These are phyloP conservation scores for Cutaneotrichosporon curvatum DNA, from an alignment of 1,284 basidiomycete genomes.

Conservation along the genomic window DNA sequence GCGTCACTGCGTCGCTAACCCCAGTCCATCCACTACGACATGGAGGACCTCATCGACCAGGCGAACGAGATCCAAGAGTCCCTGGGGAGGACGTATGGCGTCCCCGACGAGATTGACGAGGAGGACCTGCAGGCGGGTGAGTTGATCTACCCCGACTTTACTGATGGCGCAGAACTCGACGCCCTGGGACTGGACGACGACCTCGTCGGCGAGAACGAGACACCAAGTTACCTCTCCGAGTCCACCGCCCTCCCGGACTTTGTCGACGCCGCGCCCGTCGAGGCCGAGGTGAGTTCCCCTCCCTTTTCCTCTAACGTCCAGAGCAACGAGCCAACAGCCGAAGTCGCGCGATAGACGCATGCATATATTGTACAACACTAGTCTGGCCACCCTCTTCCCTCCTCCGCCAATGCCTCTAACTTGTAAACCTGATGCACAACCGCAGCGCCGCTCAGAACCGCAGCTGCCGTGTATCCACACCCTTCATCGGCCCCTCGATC, in stretches of 20 bases:
- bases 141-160: constrained; percentile 23
- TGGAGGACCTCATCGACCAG: constrained; percentile 96
- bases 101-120: constrained; percentile 97
- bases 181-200: constrained; percentile 68
- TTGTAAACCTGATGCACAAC: too few relatives aligned
- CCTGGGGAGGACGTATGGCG: constrained; percentile 85
- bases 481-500: constrained; percentile 43
- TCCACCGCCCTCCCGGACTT: constrained; percentile 82
- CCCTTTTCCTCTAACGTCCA: not conserved
- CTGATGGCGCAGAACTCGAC: constrained; percentile 62
- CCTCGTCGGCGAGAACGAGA: constrained; percentile 67
- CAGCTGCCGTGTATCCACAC: constrained; percentile 41
- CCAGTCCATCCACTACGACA: constrained; percentile 89
- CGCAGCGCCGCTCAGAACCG: constrained; percentile 21
- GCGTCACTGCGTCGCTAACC: too few relatives aligned
- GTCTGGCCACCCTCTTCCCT: too few relatives aligned
- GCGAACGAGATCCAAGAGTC: constrained; percentile 97
- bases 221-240: constrained; percentile 74
- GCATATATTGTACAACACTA: too few relatives aligned
- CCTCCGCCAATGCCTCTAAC: too few relatives aligned
- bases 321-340: constrained; percentile 17
- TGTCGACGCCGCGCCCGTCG: constrained; percentile 67
- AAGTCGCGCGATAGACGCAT: constrained; percentile 20
- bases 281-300: constrained; percentile 30
- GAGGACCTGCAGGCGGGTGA: constrained; percentile 90